These are phyloP conservation scores for Tolypocladium nubicola DNA, from an alignment of 2,329 filamentous ascomycete species.

Conservation along the genomic window DNA sequence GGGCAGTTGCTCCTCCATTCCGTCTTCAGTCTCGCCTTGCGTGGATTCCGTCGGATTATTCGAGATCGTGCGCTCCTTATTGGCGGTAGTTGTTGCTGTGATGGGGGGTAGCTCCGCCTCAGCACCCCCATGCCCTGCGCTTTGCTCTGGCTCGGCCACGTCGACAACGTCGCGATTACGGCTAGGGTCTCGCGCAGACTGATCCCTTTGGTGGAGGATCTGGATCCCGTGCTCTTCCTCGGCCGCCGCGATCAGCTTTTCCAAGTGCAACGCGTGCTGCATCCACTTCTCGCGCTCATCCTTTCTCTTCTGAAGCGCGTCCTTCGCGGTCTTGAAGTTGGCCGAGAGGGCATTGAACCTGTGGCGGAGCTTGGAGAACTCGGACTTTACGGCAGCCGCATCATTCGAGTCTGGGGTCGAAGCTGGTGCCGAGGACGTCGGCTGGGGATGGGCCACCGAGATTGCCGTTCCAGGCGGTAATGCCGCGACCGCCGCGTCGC, in stretches of 20 bases:
- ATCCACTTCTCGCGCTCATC: conserved; percentile 34
- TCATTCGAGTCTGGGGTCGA: conserved; percentile 1
- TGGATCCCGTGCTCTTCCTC: conserved; percentile 25
- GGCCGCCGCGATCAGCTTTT: conserved; percentile 30
- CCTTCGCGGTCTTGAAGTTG: conserved; percentile 30
- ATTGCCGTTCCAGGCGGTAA: background rate
- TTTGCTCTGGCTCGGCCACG: background rate
- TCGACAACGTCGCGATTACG: background rate
- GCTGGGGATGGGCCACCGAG: background rate
- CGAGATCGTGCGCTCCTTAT: background rate
- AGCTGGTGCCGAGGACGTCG: background rate
- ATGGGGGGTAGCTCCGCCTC: background rate
- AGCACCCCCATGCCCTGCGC: background rate
- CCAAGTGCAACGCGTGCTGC: conserved; percentile 30
- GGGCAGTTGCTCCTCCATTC: conserved; percentile 12
- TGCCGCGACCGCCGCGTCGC: background rate
- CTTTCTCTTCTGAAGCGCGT: conserved; percentile 27
- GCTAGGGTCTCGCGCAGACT: background rate
- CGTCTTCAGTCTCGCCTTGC: conserved; percentile 14
- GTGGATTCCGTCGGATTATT: conserved; percentile 17
- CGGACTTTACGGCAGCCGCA: conserved; percentile 13
- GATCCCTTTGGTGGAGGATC: conserved; percentile 12
- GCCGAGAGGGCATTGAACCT: conserved; percentile 29
- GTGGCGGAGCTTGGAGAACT: conserved; percentile 25
- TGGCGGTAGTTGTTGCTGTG: background rate